phyloP scores from a whole-genome alignment of 352 stramenopile genomes.

The Peronosclerospora sorghi region DNA sequence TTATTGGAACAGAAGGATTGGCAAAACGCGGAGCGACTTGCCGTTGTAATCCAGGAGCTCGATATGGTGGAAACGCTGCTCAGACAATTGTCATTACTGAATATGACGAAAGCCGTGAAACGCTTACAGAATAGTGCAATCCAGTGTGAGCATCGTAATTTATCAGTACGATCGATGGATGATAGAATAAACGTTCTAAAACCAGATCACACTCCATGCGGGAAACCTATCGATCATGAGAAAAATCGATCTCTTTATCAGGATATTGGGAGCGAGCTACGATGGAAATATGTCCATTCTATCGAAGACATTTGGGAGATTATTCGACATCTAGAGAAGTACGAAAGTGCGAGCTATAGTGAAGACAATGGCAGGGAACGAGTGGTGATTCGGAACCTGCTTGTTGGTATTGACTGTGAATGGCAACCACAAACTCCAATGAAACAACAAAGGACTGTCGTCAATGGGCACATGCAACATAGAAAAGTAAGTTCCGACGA shows the following conservation, averaged over 20 bases:
- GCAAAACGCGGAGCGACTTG: slow-evolving; percentile 34
- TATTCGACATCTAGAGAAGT: slow-evolving; percentile 11
- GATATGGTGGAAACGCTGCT: slow-evolving; percentile 22
- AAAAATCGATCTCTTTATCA: slow-evolving; percentile 15
- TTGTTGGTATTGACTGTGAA: slow-evolving; percentile 55
- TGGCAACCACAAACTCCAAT: slow-evolving; percentile 42
- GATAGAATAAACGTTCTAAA: not conserved
- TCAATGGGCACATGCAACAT: no score
- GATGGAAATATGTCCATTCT: slow-evolving; percentile 27
- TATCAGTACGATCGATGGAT: not conserved
- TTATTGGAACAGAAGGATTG: slow-evolving; percentile 36
- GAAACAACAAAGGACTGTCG: slow-evolving; percentile 1
- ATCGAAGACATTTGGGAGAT: slow-evolving; percentile 12
- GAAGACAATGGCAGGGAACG: slow-evolving; percentile 1
- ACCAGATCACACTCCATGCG: not conserved
- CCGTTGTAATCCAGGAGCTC: slow-evolving; percentile 9
- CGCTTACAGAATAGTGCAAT: slow-evolving; percentile 23
- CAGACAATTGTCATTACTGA: slow-evolving; percentile 18
- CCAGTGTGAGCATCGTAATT: not conserved
- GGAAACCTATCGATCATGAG: slow-evolving; percentile 16
- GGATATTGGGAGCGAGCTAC: slow-evolving; percentile 1
- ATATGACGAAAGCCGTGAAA: slow-evolving; percentile 50
- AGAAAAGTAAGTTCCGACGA: no score
- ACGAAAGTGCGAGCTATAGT: slow-evolving; percentile 1
- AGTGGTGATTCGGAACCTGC: slow-evolving; percentile 6